A percentile compares a stretch with the other conserved stretches of the same genome.
These are phyloP conservation scores for Aspergillus novofumigatus DNA, from an alignment of 2,329 filamentous ascomycete species.

Conservation along the genomic window DNA sequence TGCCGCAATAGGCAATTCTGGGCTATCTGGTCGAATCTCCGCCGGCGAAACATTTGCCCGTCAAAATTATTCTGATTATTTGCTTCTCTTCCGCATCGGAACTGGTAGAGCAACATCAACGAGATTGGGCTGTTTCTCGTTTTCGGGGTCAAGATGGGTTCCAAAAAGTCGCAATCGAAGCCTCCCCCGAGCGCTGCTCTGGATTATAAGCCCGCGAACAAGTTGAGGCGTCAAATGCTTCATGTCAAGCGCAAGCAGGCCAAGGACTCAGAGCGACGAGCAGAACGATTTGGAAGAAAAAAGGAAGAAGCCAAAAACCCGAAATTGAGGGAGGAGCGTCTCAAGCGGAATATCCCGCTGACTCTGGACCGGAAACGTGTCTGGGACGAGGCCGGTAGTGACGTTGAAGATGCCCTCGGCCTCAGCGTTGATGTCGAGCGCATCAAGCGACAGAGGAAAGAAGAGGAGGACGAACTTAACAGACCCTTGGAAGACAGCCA, in stretches of 20 bases:
- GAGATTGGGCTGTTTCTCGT: background rate
- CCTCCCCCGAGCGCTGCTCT: slow-evolving; percentile 44
- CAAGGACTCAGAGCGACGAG: slow-evolving; percentile 68
- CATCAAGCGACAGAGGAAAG: slow-evolving; percentile 45
- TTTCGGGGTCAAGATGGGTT: slow-evolving; percentile 42
- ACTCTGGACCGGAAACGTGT: slow-evolving; percentile 85
- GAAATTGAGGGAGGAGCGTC: slow-evolving; percentile 65
- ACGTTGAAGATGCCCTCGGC: slow-evolving; percentile 44
- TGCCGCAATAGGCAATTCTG: background rate
- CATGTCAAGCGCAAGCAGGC: slow-evolving; percentile 77
- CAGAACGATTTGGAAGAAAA: slow-evolving; percentile 71
- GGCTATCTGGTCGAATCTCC: slow-evolving; percentile 1
- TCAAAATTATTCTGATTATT: slow-evolving; percentile 29
- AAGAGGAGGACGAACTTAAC: slow-evolving; percentile 42
- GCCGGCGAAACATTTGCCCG: slow-evolving; percentile 21
- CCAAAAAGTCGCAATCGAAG: slow-evolving; percentile 42
- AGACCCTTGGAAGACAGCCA: slow-evolving; percentile 30
- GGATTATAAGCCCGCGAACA: slow-evolving; percentile 65
- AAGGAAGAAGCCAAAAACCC: slow-evolving; percentile 84
- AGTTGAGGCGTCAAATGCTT: slow-evolving; percentile 71
- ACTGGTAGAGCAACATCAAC: background rate
- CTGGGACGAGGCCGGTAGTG: slow-evolving; percentile 72
- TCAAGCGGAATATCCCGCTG: slow-evolving; percentile 71
- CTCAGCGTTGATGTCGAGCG: slow-evolving; percentile 47
- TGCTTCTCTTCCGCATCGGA: background rate